A percentile compares a stretch with the other conserved stretches of the same genome.
These are phyloP conservation scores for Limtongia smithiae DNA, from an alignment of 805 yeast species.

Conservation along the genomic window DNA sequence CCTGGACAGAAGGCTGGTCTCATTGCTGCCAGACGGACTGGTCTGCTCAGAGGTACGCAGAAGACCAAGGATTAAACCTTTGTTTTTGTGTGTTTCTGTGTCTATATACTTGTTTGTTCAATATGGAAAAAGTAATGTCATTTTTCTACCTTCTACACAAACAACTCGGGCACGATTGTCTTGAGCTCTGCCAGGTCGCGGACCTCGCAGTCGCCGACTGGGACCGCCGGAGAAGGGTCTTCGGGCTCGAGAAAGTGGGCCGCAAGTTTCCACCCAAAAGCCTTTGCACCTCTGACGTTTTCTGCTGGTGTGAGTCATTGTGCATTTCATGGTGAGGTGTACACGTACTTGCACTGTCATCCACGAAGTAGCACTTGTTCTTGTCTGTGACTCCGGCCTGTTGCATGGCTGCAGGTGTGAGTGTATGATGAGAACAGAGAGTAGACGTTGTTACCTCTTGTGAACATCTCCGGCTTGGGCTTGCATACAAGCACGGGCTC, in stretches of 20 bases:
- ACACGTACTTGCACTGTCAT: constrained; percentile 61
- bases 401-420: constrained; percentile 44
- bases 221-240: constrained; percentile 44
- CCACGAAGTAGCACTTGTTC: constrained; percentile 67
- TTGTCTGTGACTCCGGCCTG: constrained; percentile 57
- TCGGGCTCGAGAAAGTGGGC: constrained; percentile 73
- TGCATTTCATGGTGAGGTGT: not conserved
- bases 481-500: constrained; percentile 69
- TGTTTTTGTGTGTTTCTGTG: too few species aligned
- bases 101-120: constrained; percentile 2
- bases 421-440: too few species aligned
- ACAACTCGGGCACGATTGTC: constrained; percentile 51
- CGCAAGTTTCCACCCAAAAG: constrained; percentile 67
- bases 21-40: constrained; percentile 99
- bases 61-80: constrained; percentile 66
- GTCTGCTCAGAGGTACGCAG: constrained; percentile 99
- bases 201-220: constrained; percentile 49
- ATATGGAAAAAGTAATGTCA: not conserved
- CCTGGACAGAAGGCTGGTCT: constrained; percentile 99
- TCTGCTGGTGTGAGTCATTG: constrained; percentile 29
- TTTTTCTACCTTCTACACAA: constrained; percentile 30
- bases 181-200: constrained; percentile 56
- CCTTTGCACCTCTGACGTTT: constrained; percentile 70
- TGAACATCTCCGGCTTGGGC: constrained; percentile 74
- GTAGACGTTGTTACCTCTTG: constrained; percentile 44